phyloP scores from a whole-genome alignment of 1,284 basidiomycete genomes.

The Chalciporus sp. region DNA sequence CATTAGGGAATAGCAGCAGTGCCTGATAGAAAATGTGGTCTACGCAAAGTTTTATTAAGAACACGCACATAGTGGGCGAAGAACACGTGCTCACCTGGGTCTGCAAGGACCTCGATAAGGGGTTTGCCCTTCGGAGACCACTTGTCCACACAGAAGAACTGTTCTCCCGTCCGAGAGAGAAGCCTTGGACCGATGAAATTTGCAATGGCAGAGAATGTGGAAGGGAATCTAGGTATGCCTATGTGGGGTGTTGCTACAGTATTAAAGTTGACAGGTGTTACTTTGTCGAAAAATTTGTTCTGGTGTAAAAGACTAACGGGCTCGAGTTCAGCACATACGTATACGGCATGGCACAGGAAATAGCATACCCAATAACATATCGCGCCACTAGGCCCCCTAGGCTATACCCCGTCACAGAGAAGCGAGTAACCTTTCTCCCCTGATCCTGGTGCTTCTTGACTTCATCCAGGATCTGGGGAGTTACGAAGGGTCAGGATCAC shows the following conservation, averaged over 20 bases:
- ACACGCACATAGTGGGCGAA: background rate
- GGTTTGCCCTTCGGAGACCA: conserved; percentile 73
- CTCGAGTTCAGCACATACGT: conserved; percentile 6
- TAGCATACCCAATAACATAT: conserved; percentile 69
- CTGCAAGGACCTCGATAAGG: conserved; percentile 83
- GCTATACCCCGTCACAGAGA: conserved; percentile 80
- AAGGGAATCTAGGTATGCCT: conserved; percentile 62
- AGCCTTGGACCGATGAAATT: conserved; percentile 69
- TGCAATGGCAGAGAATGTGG: conserved; percentile 61
- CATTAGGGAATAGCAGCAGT: conserved; percentile 65
- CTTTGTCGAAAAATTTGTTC: conserved; percentile 66
- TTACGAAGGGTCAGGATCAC: conserved; percentile 6
- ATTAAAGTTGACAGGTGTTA: conserved; percentile 76
- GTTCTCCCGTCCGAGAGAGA: conserved; percentile 84
- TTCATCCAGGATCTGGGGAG: conserved; percentile 51
- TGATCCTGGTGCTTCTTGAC: conserved; percentile 53
- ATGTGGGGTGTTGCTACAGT: conserved; percentile 85
- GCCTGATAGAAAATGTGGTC: conserved; percentile 80
- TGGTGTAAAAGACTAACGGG: conserved; percentile 59
- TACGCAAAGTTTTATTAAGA: conserved; percentile 30
- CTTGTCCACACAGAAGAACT: conserved; percentile 75
- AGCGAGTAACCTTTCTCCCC: conserved; percentile 58
- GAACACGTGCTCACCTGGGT: conserved; percentile 59
- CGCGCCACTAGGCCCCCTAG: conserved; percentile 81
- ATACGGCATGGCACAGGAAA: no score